These are phyloP conservation scores for Exophiala sp. DNA, from an alignment of 2,329 filamentous ascomycete species.

Conservation along the genomic window DNA sequence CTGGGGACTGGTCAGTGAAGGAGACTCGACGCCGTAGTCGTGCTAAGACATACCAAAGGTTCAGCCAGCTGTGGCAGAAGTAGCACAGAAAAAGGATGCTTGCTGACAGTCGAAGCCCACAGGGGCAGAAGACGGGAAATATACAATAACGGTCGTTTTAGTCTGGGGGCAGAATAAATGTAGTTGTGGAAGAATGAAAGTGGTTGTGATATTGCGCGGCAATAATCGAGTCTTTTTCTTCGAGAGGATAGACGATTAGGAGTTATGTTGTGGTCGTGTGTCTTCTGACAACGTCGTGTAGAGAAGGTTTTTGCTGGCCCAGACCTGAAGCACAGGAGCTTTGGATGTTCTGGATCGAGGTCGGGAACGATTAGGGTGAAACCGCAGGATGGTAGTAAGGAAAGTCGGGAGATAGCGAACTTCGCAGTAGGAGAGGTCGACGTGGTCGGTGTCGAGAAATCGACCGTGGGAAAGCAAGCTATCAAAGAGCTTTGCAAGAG, in stretches of 20 bases:
- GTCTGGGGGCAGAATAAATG: slow-evolving; percentile 2
- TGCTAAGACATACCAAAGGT: slow-evolving; percentile 13
- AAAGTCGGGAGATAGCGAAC: slow-evolving; percentile 13
- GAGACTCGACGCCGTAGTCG: not conserved
- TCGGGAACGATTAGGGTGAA: slow-evolving; percentile 17
- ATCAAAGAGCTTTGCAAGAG: not conserved
- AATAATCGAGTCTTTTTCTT: slow-evolving; percentile 19
- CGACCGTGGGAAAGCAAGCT: slow-evolving; percentile 14
- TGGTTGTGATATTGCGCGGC: slow-evolving; percentile 24
- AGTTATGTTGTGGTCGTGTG: slow-evolving; percentile 9
- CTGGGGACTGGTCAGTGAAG: slow-evolving; percentile 6
- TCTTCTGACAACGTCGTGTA: not conserved
- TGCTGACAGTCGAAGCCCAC: slow-evolving; percentile 5
- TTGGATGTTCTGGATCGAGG: slow-evolving; percentile 2
- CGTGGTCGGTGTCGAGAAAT: slow-evolving; percentile 16
- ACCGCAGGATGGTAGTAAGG: slow-evolving; percentile 13
- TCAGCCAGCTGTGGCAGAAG: slow-evolving; percentile 24
- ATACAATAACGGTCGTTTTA: slow-evolving; percentile 13
- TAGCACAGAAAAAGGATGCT: slow-evolving; percentile 4
- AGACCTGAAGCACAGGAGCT: slow-evolving; percentile 1
- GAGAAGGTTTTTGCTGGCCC: slow-evolving; percentile 2
- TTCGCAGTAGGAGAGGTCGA: slow-evolving; percentile 1
- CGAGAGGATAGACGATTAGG: slow-evolving; percentile 20
- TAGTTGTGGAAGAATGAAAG: slow-evolving; percentile 15
- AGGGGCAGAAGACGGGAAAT: slow-evolving; percentile 12